Conservation (phyloP, 106 monocot species). For the Platanthera guangdongensis region DNA sequence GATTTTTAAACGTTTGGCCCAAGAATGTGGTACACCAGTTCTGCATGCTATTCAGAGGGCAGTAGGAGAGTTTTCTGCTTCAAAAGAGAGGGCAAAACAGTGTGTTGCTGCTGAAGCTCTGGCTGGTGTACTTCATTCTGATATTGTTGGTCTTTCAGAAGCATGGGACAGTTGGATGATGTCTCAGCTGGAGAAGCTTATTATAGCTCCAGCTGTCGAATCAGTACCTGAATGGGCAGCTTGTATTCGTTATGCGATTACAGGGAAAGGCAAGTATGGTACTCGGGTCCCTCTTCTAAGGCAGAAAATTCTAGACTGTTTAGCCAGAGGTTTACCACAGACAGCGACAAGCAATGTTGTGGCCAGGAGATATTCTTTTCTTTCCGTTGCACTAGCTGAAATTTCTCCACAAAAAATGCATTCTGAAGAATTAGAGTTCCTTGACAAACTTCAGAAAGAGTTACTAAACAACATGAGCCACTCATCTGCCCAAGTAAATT, state of each 20-base stretch:
- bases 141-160: constrained; percentile 50
- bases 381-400: constrained; percentile 69
- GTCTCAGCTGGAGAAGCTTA: constrained; percentile 61
- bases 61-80: constrained; percentile 55
- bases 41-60: constrained; percentile 36
- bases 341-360: constrained; percentile 59
- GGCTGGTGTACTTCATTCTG: constrained; percentile 94
- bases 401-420: constrained; percentile 72
- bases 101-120: constrained; percentile 94
- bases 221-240: constrained; percentile 96
- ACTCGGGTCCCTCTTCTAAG: constrained; percentile 56
- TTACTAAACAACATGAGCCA: constrained; percentile 77
- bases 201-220: constrained; percentile 68
- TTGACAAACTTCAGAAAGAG: constrained; percentile 57
- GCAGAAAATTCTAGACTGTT: constrained; percentile 71
- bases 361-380: constrained; percentile 75
- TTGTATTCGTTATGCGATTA: constrained; percentile 91
- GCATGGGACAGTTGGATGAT: constrained; percentile 81
- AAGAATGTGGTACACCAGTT: constrained; percentile 80
- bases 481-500: constrained; percentile 89
- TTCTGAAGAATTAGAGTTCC: constrained; percentile 49
- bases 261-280: constrained; percentile 94
- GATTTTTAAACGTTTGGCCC: constrained; percentile 76
- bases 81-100: constrained; percentile 92
- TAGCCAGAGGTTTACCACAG: constrained; percentile 48